Evolutionary conservation across 495 filamentous ascomycete species (phyloP).

Genomic region (Stereocaulon alpinum): DNA sequence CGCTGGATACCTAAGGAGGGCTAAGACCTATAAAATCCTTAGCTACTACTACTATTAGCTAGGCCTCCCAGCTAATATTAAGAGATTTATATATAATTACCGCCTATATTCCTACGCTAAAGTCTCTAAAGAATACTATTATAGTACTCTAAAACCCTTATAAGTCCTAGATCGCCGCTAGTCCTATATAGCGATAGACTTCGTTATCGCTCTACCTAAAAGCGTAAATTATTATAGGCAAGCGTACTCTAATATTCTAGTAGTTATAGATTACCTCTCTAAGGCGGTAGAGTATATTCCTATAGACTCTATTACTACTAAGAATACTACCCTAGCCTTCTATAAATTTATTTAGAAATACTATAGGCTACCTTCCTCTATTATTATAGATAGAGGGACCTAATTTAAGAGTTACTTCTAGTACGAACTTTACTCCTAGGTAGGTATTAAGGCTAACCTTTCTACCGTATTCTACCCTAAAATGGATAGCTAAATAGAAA

Average conservation of each 20-base stretch:
- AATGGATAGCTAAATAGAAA: conserved; percentile 8
- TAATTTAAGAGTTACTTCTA: conserved; percentile 6
- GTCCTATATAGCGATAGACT: not conserved
- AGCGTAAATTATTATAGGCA: not conserved
- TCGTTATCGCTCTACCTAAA: not conserved
- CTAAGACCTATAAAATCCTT: not conserved
- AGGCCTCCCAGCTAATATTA: not conserved
- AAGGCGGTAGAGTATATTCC: too few species aligned
- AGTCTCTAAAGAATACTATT: not conserved
- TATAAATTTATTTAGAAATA: not conserved
- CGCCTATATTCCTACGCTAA: not conserved
- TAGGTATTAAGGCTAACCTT: conserved; percentile 6
- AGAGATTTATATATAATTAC: not conserved
- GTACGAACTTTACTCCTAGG: not conserved
- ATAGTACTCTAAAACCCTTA: not conserved
- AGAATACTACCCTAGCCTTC: not conserved
- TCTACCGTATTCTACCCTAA: not conserved
- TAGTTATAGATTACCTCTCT: too few species aligned
- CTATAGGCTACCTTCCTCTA: too few species aligned
- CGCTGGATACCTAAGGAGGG: not conserved
- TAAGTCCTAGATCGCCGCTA: not conserved
- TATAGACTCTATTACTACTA: not conserved
- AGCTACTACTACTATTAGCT: not conserved
- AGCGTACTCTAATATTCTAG: too few species aligned
- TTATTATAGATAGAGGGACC: not conserved